Percentiles rank a stretch among this genome's conserved stretches.
These are phyloP conservation scores for Sarcomyxa edulis DNA, from an alignment of 768 basidiomycete species.

Conservation along the genomic window DNA sequence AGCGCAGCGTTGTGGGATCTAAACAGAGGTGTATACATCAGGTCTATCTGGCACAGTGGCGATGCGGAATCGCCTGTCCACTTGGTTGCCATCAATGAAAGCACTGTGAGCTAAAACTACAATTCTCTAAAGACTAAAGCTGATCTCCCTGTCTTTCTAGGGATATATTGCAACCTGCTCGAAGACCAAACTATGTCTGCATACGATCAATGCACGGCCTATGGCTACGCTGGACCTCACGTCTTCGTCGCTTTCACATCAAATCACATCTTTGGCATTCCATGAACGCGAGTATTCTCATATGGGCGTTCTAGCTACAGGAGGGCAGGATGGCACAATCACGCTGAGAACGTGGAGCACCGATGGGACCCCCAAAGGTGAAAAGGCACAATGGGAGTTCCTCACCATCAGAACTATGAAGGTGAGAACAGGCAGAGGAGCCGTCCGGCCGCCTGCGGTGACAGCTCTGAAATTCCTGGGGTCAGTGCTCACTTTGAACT, in stretches of 20 bases:
- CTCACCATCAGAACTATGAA: constrained; percentile 63
- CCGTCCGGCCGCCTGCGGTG: constrained; percentile 47
- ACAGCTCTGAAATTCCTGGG: constrained; percentile 81
- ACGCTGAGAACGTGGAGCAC: constrained; percentile 82
- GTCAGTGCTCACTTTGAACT: no score
- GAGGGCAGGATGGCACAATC: constrained; percentile 70
- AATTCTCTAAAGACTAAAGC: constrained; percentile 4
- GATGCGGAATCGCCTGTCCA: constrained; percentile 43
- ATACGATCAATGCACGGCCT: constrained; percentile 81
- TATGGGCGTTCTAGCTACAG: constrained; percentile 76
- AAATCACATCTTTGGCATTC: constrained; percentile 76
- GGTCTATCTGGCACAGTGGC: constrained; percentile 71
- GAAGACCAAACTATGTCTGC: constrained; percentile 59
- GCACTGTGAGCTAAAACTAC: constrained; percentile 49
- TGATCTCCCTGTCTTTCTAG: constrained; percentile 43
- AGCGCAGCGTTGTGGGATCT: constrained; percentile 89
- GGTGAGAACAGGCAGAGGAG: constrained; percentile 34
- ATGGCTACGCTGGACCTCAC: constrained; percentile 68
- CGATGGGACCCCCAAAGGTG: constrained; percentile 61
- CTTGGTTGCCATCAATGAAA: constrained; percentile 77
- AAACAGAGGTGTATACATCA: constrained; percentile 74
- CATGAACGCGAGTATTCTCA: constrained; percentile 85
- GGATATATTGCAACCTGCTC: constrained; percentile 89
- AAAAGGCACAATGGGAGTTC: constrained; percentile 74
- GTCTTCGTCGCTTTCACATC: constrained; percentile 38